A percentile compares a stretch with the other conserved stretches of the same genome.
Conservation (phyloP, 2,329 filamentous ascomycete genomes). For the Chaetomium strumarium region DNA sequence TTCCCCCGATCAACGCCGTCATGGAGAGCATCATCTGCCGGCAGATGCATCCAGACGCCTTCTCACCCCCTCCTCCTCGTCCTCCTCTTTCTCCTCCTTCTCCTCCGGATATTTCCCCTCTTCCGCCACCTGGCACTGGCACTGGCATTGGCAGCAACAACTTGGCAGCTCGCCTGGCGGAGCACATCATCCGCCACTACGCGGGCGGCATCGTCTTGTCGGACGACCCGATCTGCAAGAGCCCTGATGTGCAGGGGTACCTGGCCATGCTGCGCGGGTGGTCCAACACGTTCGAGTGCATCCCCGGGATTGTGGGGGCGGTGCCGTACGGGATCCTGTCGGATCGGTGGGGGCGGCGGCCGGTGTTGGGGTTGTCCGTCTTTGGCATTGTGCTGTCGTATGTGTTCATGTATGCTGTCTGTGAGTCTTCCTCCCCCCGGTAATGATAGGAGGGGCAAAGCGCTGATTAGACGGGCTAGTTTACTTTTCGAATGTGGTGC, state of each 20-base stretch:
- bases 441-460: not conserved
- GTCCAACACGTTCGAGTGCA: conserved; percentile 38
- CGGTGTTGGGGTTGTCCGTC: conserved; percentile 34
- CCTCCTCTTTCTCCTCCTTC: conserved; percentile 20
- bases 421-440: conserved; percentile 12
- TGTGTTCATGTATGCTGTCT: conserved; percentile 23
- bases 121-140: too few relatives aligned
- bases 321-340: conserved; percentile 43
- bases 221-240: conserved; percentile 44
- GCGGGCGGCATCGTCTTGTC: conserved; percentile 14
- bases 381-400: conserved; percentile 20
- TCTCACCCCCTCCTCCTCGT: conserved; percentile 26
- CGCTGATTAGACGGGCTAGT: conserved; percentile 26
- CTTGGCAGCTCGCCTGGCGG: not conserved
- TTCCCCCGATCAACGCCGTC: conserved; percentile 42
- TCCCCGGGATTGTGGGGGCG: conserved; percentile 40
- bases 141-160: not conserved
- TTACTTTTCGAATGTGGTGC: conserved; percentile 33
- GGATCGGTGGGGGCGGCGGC: conserved; percentile 41
- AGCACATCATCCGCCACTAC: not conserved
- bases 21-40: conserved; percentile 51
- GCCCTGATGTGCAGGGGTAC: conserved; percentile 41
- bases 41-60: conserved; percentile 36
- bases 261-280: conserved; percentile 48
- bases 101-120: not conserved